A percentile compares a stretch with the other conserved stretches of the same genome.
Evolutionary conservation across 257 asterid genomes (phyloP).

Genomic region (Solanum chaucha): DNA sequence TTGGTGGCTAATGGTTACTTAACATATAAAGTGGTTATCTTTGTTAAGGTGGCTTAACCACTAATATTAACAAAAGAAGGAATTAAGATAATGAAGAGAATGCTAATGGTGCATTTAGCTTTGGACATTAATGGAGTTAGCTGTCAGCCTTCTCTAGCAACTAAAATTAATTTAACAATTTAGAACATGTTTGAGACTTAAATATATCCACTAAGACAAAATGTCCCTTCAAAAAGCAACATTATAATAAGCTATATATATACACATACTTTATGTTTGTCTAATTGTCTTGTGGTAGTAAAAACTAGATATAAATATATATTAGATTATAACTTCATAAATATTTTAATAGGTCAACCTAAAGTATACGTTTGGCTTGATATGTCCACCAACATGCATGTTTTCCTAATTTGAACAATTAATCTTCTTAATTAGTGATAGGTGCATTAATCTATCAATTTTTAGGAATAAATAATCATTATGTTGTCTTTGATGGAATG

Average conservation of each 20-base stretch:
- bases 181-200: not conserved
- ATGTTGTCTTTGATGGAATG: not conserved
- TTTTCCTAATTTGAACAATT: not conserved
- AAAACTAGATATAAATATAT: not conserved
- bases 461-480: not conserved
- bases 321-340: not conserved
- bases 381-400: not conserved
- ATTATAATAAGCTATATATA: not conserved
- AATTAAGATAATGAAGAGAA: not conserved
- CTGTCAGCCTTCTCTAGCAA: constrained; percentile 17
- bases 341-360: not conserved
- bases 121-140: constrained; percentile 4
- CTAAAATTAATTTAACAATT: not conserved
- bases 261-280: not conserved
- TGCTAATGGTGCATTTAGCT: not conserved
- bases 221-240: not conserved
- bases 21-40: constrained; percentile 10
- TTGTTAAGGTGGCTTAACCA: constrained; percentile 21
- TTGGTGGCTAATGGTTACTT: not conserved
- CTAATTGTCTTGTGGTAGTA: not conserved
- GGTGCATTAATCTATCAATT: not conserved
- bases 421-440: not conserved
- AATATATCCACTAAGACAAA: not conserved
- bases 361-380: not conserved
- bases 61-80: constrained; percentile 2